Percentiles rank a stretch among this genome's conserved stretches.
Conservation (phyloP, 768 basidiomycete genomes). For the Candolleomyces efflorescens region DNA sequence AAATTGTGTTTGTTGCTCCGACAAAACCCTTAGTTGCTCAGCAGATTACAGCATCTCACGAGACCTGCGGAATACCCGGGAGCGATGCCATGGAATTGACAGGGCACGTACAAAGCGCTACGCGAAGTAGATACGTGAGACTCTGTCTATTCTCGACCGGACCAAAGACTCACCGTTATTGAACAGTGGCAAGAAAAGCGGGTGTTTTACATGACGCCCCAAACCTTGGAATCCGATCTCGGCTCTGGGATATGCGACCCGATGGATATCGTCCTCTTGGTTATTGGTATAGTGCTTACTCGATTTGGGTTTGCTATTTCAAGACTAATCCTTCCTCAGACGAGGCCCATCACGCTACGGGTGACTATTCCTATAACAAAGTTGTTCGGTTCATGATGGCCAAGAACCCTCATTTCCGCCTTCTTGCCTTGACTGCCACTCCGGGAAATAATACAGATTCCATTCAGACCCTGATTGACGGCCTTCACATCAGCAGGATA, state of each 20-base stretch:
- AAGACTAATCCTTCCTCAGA: conserved; percentile 41
- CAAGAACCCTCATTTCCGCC: conserved; percentile 89
- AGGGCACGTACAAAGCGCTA: conserved; percentile 55
- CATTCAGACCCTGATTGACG: conserved; percentile 90
- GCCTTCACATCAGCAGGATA: conserved; percentile 90
- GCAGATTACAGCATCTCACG: conserved; percentile 90
- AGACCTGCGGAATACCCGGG: conserved; percentile 90
- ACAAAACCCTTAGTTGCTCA: conserved; percentile 96
- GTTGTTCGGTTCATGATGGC: conserved; percentile 88
- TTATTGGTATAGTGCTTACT: conserved; percentile 58
- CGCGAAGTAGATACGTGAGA: conserved; percentile 59
- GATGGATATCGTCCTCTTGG: conserved; percentile 76
- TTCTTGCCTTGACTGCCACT: conserved; percentile 93
- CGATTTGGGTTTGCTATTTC: not conserved
- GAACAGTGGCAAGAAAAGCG: conserved; percentile 75
- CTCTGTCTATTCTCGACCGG: not conserved
- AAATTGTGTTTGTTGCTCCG: conserved; percentile 92
- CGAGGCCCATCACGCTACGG: conserved; percentile 93
- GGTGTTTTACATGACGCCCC: conserved; percentile 95
- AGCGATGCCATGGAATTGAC: conserved; percentile 84
- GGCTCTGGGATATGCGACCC: conserved; percentile 68
- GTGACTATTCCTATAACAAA: conserved; percentile 89
- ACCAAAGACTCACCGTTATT: not conserved
- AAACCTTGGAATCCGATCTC: conserved; percentile 89
- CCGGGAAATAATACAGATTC: conserved; percentile 83